Evolutionary conservation across 2,329 filamentous ascomycete genomes (phyloP).

Genomic region (Fusarium sp.): DNA sequence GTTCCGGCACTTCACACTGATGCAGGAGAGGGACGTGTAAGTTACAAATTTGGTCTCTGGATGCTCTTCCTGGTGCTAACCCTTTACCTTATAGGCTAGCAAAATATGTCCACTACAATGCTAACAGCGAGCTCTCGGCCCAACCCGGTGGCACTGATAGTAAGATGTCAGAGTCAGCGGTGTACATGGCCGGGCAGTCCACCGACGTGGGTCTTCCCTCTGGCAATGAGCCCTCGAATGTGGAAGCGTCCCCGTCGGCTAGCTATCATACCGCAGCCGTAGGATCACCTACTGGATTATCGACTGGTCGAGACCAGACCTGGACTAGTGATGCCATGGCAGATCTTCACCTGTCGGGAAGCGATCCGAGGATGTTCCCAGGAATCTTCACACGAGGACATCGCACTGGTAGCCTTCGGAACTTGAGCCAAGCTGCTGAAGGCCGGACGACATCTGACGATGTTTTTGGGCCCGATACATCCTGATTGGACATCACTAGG

Average conservation of each 20-base stretch:
- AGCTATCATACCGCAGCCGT: slow-evolving; percentile 20
- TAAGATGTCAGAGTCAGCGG: slow-evolving; percentile 34
- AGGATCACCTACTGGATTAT: slow-evolving; percentile 38
- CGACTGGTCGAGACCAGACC: slow-evolving; percentile 48
- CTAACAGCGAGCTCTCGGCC: slow-evolving; percentile 34
- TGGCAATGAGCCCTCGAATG: slow-evolving; percentile 14
- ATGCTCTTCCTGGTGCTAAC: slow-evolving; percentile 4
- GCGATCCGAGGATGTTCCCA: slow-evolving; percentile 78
- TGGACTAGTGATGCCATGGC: slow-evolving; percentile 55
- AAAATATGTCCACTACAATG: slow-evolving; percentile 56
- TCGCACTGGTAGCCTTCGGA: slow-evolving; percentile 56
- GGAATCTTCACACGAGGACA: slow-evolving; percentile 71
- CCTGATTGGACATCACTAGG: background rate
- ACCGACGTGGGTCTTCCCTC: background rate
- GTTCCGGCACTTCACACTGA: slow-evolving; percentile 87
- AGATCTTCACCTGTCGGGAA: slow-evolving; percentile 64
- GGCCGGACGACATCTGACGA: slow-evolving; percentile 35
- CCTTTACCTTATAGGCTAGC: slow-evolving; percentile 50
- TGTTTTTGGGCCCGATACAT: slow-evolving; percentile 23
- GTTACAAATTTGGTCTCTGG: slow-evolving; percentile 46
- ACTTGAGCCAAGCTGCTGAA: slow-evolving; percentile 43
- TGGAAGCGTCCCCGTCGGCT: slow-evolving; percentile 22
- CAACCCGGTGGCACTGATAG: slow-evolving; percentile 17
- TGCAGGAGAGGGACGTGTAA: slow-evolving; percentile 88
- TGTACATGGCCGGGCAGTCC: slow-evolving; percentile 23